A percentile compares a stretch with the other conserved stretches of the same genome.
phyloP scores from a whole-genome alignment of 768 basidiomycete genomes.

The Termitomyces sp. region DNA sequence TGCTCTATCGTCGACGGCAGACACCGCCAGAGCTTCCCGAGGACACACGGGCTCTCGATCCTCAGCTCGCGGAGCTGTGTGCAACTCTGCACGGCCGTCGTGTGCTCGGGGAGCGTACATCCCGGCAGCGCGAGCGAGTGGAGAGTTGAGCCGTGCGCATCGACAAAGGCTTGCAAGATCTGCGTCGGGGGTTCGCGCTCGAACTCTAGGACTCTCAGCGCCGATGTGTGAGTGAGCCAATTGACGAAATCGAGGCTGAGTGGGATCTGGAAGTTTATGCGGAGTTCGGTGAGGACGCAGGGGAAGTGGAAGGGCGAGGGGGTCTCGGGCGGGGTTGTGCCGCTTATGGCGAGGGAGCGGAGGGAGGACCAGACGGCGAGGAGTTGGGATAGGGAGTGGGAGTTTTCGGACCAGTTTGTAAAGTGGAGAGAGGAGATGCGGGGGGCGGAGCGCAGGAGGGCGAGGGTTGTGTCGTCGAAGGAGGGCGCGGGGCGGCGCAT shows the following conservation, averaged over 20 bases:
- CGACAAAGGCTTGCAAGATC: constrained; percentile 51
- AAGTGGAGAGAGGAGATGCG: constrained; percentile 51
- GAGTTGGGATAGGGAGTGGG: constrained; percentile 52
- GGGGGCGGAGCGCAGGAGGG: constrained; percentile 52
- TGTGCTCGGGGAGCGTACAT: constrained; percentile 45
- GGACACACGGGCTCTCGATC: constrained; percentile 50
- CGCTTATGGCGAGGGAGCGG: constrained; percentile 51
- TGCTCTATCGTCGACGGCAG: constrained; percentile 49
- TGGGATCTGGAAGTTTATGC: constrained; percentile 62
- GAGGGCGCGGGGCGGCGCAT: constrained; percentile 48
- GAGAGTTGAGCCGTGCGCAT: constrained; percentile 44
- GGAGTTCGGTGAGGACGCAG: constrained; percentile 46
- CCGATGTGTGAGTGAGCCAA: constrained; percentile 58
- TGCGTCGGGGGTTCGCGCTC: constrained; percentile 55
- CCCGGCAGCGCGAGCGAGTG: constrained; percentile 56
- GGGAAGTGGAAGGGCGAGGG: constrained; percentile 40
- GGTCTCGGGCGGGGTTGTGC: constrained; percentile 50
- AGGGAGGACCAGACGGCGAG: constrained; percentile 62
- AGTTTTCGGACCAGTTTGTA: constrained; percentile 69
- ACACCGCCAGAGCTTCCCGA: constrained; percentile 40
- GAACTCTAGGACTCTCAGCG: constrained; percentile 53
- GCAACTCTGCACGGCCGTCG: constrained; percentile 44
- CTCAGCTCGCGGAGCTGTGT: constrained; percentile 47
- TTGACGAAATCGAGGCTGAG: constrained; percentile 60
- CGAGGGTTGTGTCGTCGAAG: constrained; percentile 49